These are phyloP conservation scores for Rhodotorula graminis DNA, from an alignment of 768 basidiomycete genomes.

Conservation along the genomic window DNA sequence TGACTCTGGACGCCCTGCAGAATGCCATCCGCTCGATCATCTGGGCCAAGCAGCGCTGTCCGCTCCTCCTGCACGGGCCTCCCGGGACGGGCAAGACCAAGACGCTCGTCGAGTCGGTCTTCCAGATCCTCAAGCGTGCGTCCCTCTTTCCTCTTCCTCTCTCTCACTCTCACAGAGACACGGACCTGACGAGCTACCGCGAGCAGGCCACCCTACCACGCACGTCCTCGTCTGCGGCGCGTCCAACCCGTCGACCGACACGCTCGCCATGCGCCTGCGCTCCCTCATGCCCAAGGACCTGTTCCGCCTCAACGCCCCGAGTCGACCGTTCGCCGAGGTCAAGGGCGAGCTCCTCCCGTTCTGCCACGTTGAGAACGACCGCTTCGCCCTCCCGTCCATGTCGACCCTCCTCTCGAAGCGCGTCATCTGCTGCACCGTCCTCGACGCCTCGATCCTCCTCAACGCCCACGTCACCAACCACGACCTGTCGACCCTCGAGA, in stretches of 20 bases:
- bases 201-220: conserved; percentile 35
- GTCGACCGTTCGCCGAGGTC: conserved; percentile 48
- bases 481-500: conserved; percentile 43
- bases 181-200: neutral
- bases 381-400: conserved; percentile 38
- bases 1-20: conserved; percentile 5
- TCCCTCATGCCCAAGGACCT: conserved; percentile 37
- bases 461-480: conserved; percentile 42
- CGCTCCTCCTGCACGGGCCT: conserved; percentile 47
- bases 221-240: conserved; percentile 46
- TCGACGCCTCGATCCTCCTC: conserved; percentile 45
- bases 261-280: conserved; percentile 45
- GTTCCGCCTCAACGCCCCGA: conserved; percentile 45
- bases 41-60: conserved; percentile 34
- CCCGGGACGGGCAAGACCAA: conserved; percentile 45
- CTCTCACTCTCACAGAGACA: too few relatives aligned
- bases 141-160: neutral
- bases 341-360: conserved; percentile 40
- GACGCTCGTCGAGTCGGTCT: conserved; percentile 44
- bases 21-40: conserved; percentile 43
- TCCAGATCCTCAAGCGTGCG: conserved; percentile 43
- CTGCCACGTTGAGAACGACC: conserved; percentile 39
- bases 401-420: conserved; percentile 28
- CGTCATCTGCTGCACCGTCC: conserved; percentile 44
- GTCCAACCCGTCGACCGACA: conserved; percentile 48